Percentiles rank a stretch among this genome's conserved stretches.
Evolutionary conservation across 2,329 filamentous ascomycete species (phyloP).

Genomic region (Dothistroma septosporum): DNA sequence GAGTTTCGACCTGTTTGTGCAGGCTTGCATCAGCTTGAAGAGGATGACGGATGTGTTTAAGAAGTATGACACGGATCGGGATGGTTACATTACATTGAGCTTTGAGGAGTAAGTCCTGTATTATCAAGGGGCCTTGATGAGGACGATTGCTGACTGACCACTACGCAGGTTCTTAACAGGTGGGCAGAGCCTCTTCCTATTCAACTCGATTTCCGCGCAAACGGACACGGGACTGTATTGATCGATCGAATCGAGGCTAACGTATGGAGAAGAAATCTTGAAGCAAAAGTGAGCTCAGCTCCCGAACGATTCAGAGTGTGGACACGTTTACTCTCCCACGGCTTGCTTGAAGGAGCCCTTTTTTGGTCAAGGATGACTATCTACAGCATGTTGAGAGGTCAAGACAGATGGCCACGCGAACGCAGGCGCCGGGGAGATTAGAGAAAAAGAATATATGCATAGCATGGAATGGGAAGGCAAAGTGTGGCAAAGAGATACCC

Average conservation of each 20-base stretch:
- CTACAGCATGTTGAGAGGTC: too few relatives aligned
- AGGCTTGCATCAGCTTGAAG: conserved; percentile 94
- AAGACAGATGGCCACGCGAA: not conserved
- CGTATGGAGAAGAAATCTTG: conserved; percentile 23
- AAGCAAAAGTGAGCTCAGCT: conserved; percentile 20
- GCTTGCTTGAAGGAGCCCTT: not conserved
- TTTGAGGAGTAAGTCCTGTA: conserved; percentile 43
- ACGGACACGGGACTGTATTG: conserved; percentile 52
- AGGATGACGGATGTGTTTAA: conserved; percentile 99
- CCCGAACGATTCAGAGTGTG: not conserved
- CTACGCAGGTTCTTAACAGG: conserved; percentile 48
- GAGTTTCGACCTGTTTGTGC: conserved; percentile 88
- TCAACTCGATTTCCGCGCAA: conserved; percentile 49
- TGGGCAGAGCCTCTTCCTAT: conserved; percentile 53
- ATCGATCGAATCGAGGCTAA: conserved; percentile 21
- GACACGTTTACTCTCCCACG: not conserved
- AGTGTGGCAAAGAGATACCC: conserved; percentile 8
- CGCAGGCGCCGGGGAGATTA: not conserved
- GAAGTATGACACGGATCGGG: conserved; percentile 94
- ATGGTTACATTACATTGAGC: conserved; percentile 68
- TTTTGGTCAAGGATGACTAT: not conserved
- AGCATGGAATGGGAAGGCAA: not conserved
- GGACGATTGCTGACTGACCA: conserved; percentile 13
- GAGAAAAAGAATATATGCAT: not conserved
- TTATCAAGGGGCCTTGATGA: not conserved